Evolutionary conservation across 1,284 basidiomycete species (phyloP), one percentile per base, ranked within the genome.

Genomic region (Ceratobasidium sp.): DNA sequence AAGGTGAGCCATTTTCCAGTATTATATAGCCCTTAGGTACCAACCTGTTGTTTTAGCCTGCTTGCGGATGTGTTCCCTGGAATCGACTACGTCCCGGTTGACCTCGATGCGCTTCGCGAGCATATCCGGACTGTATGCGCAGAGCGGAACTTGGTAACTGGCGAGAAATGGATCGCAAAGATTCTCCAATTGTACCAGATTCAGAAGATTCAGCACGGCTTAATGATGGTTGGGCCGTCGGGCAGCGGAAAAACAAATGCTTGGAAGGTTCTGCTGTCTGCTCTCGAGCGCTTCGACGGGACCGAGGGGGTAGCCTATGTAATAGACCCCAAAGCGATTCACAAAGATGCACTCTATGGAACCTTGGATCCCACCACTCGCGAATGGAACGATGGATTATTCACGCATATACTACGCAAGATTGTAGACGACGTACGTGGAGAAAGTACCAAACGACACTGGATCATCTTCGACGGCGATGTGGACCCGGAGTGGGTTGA

Each of bases 401-500:
- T 99, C 87, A 99, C 98, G 0, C 96, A 98, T 84, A 95, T 99
- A 63, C 88, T 99, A 78, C 93, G 98, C 69, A 99, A 98, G 86
- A 99, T 99, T 80, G 95, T 99, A 77, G 98, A 99, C 84, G 97
- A 99, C 83, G 97, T 99, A 49, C 95, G 98, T 83, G 98, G 98
- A 42, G 98, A 99, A 86, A 98, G 96, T 84, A 89, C 91, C 42
- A 99, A 98, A 87, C 89, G 97, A 28, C 98, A 99, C 84, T 99
- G 98, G 98, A 99, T 99, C 83, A 95, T 99, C 80, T 99, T 99
- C 81, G 98, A 99, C 83, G 98, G 98, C 79, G 98, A 99, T 84
- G 97, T 99, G 70, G 98, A 99, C 88, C 98, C 98, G 0, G 98
- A 99, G 86, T 99, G 98, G 98, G 98, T 99, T 7, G 98, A 99